These are phyloP conservation scores for Marasmius fiardii DNA, from an alignment of 1,284 basidiomycete genomes.

Conservation along the genomic window DNA sequence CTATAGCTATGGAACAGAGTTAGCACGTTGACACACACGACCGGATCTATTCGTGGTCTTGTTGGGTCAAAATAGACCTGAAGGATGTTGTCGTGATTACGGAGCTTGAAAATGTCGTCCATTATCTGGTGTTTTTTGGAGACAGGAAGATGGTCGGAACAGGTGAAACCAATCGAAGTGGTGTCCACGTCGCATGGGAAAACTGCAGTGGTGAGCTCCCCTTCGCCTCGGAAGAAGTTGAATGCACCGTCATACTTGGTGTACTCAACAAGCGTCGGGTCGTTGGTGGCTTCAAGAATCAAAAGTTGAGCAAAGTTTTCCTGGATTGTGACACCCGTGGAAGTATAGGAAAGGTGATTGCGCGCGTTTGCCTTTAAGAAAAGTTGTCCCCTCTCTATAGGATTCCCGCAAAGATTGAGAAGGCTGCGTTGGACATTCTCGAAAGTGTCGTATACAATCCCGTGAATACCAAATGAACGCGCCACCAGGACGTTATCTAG, in stretches of 20 bases:
- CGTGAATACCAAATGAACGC: conserved; percentile 51
- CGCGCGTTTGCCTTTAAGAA: conserved; percentile 30
- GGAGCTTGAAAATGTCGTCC: conserved; percentile 50
- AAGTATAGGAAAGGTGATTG: conserved; percentile 41
- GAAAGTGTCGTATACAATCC: conserved; percentile 47
- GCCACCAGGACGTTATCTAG: conserved; percentile 57
- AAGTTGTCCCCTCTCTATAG: conserved; percentile 33
- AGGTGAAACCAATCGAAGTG: conserved; percentile 45
- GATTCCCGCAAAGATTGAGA: conserved; percentile 44
- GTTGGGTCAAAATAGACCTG: conserved; percentile 54
- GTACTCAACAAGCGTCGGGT: conserved; percentile 31
- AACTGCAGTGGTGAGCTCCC: conserved; percentile 36
- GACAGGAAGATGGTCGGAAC: conserved; percentile 20
- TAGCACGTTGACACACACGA: conserved; percentile 51
- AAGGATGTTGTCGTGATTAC: conserved; percentile 46
- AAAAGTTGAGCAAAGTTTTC: conserved; percentile 58
- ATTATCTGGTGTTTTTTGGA: conserved; percentile 29
- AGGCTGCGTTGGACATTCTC: conserved; percentile 41
- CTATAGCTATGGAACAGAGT: conserved; percentile 47
- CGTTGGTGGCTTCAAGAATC: conserved; percentile 51
- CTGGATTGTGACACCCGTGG: conserved; percentile 34
- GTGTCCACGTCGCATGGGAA: conserved; percentile 52
- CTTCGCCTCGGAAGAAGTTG: conserved; percentile 54
- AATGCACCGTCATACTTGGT: conserved; percentile 36
- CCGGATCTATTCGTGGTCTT: conserved; percentile 49